Evolutionary conservation across 2,329 filamentous ascomycete species (phyloP).

Genomic region (Phaeosphaeria sp.): DNA sequence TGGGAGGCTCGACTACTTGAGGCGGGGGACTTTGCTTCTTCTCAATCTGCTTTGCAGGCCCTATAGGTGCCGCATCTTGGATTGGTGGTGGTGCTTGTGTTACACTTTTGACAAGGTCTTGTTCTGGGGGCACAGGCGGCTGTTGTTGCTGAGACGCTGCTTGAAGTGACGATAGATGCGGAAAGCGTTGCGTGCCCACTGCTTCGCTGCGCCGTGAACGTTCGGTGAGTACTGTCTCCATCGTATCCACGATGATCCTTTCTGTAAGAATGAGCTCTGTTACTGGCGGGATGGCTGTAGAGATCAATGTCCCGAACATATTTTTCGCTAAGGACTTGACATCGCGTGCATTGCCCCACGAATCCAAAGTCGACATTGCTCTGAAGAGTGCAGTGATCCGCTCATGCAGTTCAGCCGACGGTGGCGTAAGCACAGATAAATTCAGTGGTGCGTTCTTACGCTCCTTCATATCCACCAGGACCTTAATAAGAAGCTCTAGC

Average conservation of each 20-base stretch:
- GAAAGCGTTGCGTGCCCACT: constrained; percentile 22
- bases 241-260: constrained; percentile 24
- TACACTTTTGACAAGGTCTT: neutral
- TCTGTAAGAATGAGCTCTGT: constrained; percentile 30
- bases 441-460: constrained; percentile 42
- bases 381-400: constrained; percentile 46
- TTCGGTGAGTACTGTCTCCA: constrained; percentile 45
- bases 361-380: constrained; percentile 50
- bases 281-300: constrained; percentile 20
- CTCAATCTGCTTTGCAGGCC: neutral
- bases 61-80: neutral
- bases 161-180: neutral
- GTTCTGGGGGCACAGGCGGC: constrained; percentile 7
- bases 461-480: constrained; percentile 42
- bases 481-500: constrained; percentile 47
- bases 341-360: constrained; percentile 71
- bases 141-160: neutral
- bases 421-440: constrained; percentile 26
- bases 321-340: constrained; percentile 61
- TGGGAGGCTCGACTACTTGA: neutral
- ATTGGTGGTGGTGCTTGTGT: constrained; percentile 11
- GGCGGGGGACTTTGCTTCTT: constrained; percentile 1
- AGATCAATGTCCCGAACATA: constrained; percentile 53
- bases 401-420: constrained; percentile 17
- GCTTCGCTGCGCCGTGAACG: constrained; percentile 30